Evolutionary conservation across 208 protist genomes (phyloP).

Genomic region (Histomonas meleagridis): DNA sequence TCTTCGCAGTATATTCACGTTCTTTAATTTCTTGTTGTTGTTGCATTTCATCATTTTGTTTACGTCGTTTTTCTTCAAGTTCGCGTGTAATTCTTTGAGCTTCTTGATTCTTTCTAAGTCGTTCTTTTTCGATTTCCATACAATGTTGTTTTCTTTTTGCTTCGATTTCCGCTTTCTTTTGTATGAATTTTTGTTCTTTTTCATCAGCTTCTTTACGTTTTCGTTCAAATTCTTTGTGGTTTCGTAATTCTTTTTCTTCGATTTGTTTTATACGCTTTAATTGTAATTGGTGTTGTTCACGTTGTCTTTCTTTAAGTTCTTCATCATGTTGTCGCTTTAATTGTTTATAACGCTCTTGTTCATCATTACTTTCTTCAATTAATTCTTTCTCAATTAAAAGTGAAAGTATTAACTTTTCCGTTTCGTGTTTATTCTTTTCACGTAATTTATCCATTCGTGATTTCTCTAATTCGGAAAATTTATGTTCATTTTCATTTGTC

Average conservation of each 20-base stretch:
- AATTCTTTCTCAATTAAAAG: neutral
- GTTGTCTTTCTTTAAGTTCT: too few relatives aligned
- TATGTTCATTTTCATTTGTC: neutral
- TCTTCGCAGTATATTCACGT: too few relatives aligned
- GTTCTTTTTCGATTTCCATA: neutral
- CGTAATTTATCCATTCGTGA: neutral
- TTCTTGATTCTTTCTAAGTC: neutral
- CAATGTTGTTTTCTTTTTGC: neutral
- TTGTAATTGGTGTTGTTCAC: neutral
- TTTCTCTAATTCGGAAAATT: neutral
- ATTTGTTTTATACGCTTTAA: neutral
- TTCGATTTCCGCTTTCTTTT: neutral
- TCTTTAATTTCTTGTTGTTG: neutral
- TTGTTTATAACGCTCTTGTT: neutral
- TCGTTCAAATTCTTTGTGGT: neutral
- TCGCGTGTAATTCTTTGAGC: neutral
- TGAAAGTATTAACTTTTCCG: neutral
- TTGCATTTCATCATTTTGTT: neutral
- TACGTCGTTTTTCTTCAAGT: neutral
- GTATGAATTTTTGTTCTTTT: neutral
- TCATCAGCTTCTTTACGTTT: neutral
- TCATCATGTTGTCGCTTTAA: neutral
- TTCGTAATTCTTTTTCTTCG: neutral
- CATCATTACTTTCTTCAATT: neutral
- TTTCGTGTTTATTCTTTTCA: neutral